Evolutionary conservation across 2,329 filamentous ascomycete species (phyloP).

Genomic region (Emergomyces orientalis): DNA sequence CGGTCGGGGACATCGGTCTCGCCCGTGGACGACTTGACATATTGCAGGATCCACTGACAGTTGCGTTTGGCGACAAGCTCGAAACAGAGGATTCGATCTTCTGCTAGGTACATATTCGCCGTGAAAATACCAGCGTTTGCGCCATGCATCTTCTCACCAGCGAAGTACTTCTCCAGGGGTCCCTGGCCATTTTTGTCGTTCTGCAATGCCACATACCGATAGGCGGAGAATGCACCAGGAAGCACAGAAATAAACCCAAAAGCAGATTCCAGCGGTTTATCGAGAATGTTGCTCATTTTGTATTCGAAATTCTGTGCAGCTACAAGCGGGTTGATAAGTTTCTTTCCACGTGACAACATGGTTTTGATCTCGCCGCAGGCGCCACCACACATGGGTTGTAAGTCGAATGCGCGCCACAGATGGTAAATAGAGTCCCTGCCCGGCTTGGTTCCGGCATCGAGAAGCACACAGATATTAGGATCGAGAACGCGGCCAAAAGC

Average conservation of each 20-base stretch:
- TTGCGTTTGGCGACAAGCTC: constrained; percentile 96
- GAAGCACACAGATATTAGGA: constrained; percentile 90
- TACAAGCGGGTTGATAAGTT: constrained; percentile 84
- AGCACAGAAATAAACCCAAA: constrained; percentile 97
- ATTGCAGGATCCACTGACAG: constrained; percentile 94
- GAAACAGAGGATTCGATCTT: constrained; percentile 45
- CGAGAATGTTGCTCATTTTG: constrained; percentile 99
- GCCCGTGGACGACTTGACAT: constrained; percentile 93
- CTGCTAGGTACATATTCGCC: constrained; percentile 59
- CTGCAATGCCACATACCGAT: constrained; percentile 86
- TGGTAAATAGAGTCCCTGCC: constrained; percentile 94
- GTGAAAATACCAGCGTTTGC: constrained; percentile 93
- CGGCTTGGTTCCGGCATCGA: constrained; percentile 92
- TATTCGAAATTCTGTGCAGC: constrained; percentile 99
- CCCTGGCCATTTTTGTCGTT: constrained; percentile 94
- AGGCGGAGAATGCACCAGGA: constrained; percentile 96
- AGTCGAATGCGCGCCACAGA: constrained; percentile 95
- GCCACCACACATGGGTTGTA: constrained; percentile 94
- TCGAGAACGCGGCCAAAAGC: constrained; percentile 87
- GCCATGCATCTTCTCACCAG: constrained; percentile 90
- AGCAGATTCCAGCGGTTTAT: constrained; percentile 92
- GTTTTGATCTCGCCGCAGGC: constrained; percentile 99
- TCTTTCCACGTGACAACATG: constrained; percentile 80
- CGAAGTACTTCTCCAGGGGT: constrained; percentile 91
- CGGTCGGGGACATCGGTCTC: constrained; percentile 95